A percentile compares a stretch with the other conserved stretches of the same genome.
These are phyloP conservation scores for Pseudopediastrum boryanum DNA, from an alignment of 139 green algal species.

Conservation along the genomic window DNA sequence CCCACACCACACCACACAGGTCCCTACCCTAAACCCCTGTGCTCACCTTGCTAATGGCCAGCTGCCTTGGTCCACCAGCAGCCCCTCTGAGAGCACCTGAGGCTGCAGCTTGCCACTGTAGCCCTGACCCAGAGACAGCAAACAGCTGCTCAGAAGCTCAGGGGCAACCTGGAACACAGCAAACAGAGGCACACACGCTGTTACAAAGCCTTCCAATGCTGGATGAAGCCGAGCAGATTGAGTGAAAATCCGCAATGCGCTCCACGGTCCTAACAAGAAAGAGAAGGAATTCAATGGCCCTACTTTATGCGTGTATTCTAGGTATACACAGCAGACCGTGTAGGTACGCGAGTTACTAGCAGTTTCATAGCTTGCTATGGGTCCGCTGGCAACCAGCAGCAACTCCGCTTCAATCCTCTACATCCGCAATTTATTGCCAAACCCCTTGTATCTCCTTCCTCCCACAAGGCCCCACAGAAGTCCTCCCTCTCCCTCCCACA, in stretches of 20 bases:
- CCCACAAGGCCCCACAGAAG: too few species aligned
- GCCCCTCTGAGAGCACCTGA: constrained; percentile 20
- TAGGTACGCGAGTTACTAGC: not conserved
- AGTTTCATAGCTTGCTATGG: not conserved
- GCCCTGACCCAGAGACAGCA: constrained; percentile 4
- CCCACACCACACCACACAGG: not conserved
- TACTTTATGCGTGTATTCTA: not conserved
- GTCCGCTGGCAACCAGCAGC: too few species aligned
- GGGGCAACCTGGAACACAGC: constrained; percentile 16
- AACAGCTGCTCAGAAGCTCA: constrained; percentile 4
- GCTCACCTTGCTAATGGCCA: constrained; percentile 22
- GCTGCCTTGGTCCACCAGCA: not conserved
- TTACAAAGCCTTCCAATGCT: not conserved
- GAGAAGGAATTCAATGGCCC: not conserved
- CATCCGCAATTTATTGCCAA: too few species aligned
- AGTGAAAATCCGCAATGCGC: not conserved
- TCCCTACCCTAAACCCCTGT: not conserved
- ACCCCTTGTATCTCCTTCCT: too few species aligned
- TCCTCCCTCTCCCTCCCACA: too few species aligned
- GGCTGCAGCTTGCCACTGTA: constrained; percentile 18
- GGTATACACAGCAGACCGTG: not conserved
- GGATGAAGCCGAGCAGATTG: too few species aligned
- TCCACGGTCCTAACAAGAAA: not conserved
- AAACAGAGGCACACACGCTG: not conserved
- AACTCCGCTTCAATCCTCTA: too few species aligned